Conservation (phyloP, 2,329 filamentous ascomycete genomes). For the Boeremia lycopersici region DNA sequence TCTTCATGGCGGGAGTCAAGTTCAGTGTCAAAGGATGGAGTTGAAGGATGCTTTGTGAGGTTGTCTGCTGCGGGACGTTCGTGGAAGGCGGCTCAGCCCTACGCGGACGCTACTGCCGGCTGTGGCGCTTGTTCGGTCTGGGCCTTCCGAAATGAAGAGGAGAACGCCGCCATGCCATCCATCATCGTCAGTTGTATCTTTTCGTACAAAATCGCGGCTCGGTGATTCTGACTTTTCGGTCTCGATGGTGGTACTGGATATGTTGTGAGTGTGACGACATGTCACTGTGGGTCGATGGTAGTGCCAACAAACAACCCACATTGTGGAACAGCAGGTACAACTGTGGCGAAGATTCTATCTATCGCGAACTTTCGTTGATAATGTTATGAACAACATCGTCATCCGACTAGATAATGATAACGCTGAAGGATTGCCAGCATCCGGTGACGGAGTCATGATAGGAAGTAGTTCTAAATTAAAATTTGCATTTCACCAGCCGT, state of each 20-base stretch:
- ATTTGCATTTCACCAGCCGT: not conserved
- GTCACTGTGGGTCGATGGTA: conserved; percentile 9
- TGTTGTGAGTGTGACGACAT: not conserved
- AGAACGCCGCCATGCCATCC: not conserved
- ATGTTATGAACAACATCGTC: not conserved
- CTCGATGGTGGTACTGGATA: not conserved
- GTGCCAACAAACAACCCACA: conserved; percentile 3
- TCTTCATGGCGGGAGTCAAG: conserved; percentile 6
- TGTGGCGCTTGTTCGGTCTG: conserved; percentile 3
- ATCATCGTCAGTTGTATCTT: not conserved
- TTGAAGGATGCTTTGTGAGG: conserved; percentile 1
- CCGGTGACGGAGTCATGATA: not conserved
- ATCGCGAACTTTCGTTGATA: conserved; percentile 2
- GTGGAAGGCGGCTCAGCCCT: conserved; percentile 15
- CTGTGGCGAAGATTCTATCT: conserved; percentile 13
- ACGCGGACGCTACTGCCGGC: conserved; percentile 7
- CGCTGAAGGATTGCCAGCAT: not conserved
- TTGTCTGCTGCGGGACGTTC: conserved; percentile 12
- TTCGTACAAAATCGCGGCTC: too few species aligned
- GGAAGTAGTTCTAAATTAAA: not conserved
- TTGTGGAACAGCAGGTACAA: conserved; percentile 3
- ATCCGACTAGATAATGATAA: not conserved
- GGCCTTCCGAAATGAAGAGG: conserved; percentile 4
- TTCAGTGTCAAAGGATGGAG: conserved; percentile 15
- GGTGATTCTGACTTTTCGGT: not conserved